Base-by-base conservation (phyloP, 2,329 filamentous ascomycete species). In the Colletotrichum liaoningense region DNA sequence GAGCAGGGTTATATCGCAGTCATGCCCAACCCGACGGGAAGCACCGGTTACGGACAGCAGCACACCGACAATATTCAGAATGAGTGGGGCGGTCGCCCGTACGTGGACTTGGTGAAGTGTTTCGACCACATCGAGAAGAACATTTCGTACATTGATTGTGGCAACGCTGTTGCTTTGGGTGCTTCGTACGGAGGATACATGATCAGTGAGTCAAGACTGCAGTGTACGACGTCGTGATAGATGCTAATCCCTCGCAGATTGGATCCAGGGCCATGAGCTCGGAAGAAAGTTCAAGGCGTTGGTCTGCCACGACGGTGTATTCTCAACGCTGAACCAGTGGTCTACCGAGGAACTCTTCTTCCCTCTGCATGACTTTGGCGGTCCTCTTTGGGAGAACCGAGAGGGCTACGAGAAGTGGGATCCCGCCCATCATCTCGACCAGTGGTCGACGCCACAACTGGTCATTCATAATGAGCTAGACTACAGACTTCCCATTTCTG, bases 1-100 rank as follows among this genome's bases (percentile, higher is more conserved):
- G 94, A 97, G 81, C 94, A 96, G 83, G 95, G 95, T 58, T 97
- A 97, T 79, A 89, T 97, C 4, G 94, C 93, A 26, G 91, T 97
- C 59, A 88, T 91, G 63, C 94, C 94, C 11, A 97, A 97, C 80
- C 94, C 94, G 9, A 97, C 94, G 0, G 95, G 95, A 22, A 94
- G 91, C 78, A 95, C 94, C 5, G 93, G 94, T 3, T 97, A 95
- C 78, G 95, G 95, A 5, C 93, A 96, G 83, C 88, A 89, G 38
- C 89, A 96, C 68, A 91, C 91, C 38, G 91, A 97, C 79, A 93
- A 91, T 0, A 97, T 98, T 78, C 86, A 90, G 63, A 88, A 91
- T 69, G 88, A 97, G 76, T 98, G 95, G 95, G 95, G 95, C 75
- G 94, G 94, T 5, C 88, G 90, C 49, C 95, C 95, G 0, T 98